These are phyloP conservation scores for Aspergillus neoniger DNA, from an alignment of 2,329 filamentous ascomycete species.

Conservation along the genomic window DNA sequence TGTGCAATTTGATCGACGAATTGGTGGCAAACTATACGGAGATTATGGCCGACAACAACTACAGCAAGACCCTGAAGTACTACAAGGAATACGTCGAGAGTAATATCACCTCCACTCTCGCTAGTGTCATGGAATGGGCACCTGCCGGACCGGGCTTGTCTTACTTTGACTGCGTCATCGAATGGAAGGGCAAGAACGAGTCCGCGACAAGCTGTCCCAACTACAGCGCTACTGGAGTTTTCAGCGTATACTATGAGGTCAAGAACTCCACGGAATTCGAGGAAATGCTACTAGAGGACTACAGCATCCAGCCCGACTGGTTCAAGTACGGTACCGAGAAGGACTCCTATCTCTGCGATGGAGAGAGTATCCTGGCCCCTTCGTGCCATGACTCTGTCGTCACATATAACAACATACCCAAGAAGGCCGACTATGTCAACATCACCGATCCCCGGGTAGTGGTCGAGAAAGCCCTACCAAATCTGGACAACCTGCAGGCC, in stretches of 20 bases:
- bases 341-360: background rate
- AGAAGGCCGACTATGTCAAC: background rate
- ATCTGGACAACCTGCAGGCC: background rate
- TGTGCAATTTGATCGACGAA: background rate
- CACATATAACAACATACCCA: background rate
- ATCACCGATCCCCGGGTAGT: background rate
- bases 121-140: background rate
- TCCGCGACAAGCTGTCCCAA: background rate
- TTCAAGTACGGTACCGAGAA: background rate
- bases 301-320: background rate
- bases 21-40: constrained; percentile 2
- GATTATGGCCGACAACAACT: background rate
- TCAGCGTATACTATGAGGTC: background rate
- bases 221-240: background rate
- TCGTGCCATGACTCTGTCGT: background rate
- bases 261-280: background rate
- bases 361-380: background rate
- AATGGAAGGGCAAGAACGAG: background rate
- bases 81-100: background rate
- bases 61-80: constrained; percentile 3
- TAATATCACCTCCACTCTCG: background rate
- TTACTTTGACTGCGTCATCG: background rate
- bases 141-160: background rate
- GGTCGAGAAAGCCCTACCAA: background rate
- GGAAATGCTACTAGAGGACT: background rate